Conservation (phyloP, 2,329 filamentous ascomycete species). For the Fusarium protoensiforme region DNA sequence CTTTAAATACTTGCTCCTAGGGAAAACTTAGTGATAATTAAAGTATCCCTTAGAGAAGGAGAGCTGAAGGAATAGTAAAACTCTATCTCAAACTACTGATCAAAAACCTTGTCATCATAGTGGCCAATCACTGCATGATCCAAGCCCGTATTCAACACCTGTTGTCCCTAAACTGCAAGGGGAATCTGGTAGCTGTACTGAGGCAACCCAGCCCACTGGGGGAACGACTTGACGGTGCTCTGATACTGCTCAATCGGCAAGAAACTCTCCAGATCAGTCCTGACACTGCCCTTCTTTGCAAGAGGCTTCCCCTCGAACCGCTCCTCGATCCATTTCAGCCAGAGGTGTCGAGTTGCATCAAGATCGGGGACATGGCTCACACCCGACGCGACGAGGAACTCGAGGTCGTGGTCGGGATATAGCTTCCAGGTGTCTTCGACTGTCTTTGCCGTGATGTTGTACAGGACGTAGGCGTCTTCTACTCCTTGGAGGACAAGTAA, state of each 20-base stretch:
- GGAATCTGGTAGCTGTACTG: slow-evolving; percentile 1
- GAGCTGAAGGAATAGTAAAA: too few species aligned
- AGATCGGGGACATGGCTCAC: slow-evolving; percentile 22
- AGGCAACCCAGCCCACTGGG: neutral
- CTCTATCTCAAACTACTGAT: neutral
- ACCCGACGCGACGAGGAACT: slow-evolving; percentile 25
- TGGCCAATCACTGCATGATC: neutral
- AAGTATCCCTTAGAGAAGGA: too few species aligned
- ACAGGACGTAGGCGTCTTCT: slow-evolving; percentile 33
- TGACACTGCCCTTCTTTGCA: neutral
- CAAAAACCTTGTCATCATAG: neutral
- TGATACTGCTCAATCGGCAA: slow-evolving; percentile 19
- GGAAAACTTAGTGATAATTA: too few species aligned
- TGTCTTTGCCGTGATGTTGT: neutral
- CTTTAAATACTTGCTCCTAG: too few species aligned
- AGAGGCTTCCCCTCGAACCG: slow-evolving; percentile 18
- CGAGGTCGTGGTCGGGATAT: slow-evolving; percentile 13
- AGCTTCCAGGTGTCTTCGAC: slow-evolving; percentile 29
- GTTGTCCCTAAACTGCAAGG: neutral
- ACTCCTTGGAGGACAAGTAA: slow-evolving; percentile 51
- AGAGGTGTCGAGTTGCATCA: slow-evolving; percentile 19
- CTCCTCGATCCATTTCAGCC: slow-evolving; percentile 36
- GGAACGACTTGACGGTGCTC: slow-evolving; percentile 2
- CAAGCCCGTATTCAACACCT: neutral
- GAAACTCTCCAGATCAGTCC: slow-evolving; percentile 16